Percentiles rank a stretch among this genome's conserved stretches.
Conservation (phyloP, 1,139 yeast species). For the Groenewaldozyma auringiensis region DNA sequence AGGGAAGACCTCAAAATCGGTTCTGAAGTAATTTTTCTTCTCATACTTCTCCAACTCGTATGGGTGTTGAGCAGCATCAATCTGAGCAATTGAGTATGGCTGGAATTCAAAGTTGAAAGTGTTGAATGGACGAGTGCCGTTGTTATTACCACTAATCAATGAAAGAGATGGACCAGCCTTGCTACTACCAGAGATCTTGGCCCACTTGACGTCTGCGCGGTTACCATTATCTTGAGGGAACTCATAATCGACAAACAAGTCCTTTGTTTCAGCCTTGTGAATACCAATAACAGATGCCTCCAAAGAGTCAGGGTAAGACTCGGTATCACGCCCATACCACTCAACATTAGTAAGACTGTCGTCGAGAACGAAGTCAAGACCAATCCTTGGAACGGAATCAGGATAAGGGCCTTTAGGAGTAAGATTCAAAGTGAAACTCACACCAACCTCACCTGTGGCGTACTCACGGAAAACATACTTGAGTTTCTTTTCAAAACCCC, state of each 20-base stretch:
- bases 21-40: conserved; percentile 23
- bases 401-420: conserved; percentile 18
- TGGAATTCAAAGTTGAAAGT: conserved; percentile 19
- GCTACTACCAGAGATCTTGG: conserved; percentile 13
- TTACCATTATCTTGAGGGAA: conserved; percentile 36
- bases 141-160: too few species aligned
- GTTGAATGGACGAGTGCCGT: conserved; percentile 7
- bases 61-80: conserved; percentile 30
- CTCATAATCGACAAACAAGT: conserved; percentile 27
- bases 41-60: conserved; percentile 21
- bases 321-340: conserved; percentile 35
- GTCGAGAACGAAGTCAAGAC: conserved; percentile 22
- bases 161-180: too few species aligned
- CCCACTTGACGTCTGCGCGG: conserved; percentile 31
- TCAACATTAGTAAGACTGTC: conserved; percentile 17
- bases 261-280: conserved; percentile 14
- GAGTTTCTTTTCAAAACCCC: conserved; percentile 19
- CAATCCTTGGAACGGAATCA: conserved; percentile 24
- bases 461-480: background rate
- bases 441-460: conserved; percentile 3
- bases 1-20: conserved; percentile 33
- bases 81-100: conserved; percentile 22
- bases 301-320: conserved; percentile 31
- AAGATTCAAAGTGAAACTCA: conserved; percentile 9
- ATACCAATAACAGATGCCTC: conserved; percentile 28